Evolutionary conservation across 2,329 filamentous ascomycete genomes (phyloP), one percentile per base, ranked within the genome.

Genomic region (Lachnellula cervina): DNA sequence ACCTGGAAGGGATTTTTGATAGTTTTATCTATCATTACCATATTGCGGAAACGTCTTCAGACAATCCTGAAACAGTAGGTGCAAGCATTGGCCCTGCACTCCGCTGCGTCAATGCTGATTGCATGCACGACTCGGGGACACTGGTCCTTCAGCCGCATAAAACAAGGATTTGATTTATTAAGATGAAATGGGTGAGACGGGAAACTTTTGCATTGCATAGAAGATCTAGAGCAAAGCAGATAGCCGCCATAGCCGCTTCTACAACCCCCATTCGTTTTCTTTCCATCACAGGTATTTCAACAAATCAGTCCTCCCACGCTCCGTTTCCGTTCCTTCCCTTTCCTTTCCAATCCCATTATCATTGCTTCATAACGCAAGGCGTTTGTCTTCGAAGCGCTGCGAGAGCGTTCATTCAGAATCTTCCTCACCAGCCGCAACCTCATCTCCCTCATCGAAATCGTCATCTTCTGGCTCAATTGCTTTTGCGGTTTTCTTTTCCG

Each of bases 341-440:
- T 17, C n/a, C 19, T 44, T 44, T 32, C 28, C 28, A 32, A 32
- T 32, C 28, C 28, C 28, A 32, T 44, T 44, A 13, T 44, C 19
- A 25, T 21, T n/a, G 23, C 16, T 44, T 19, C 19, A 21, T 44
- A 21, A 19, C 42, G 19, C 42, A 44, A 44, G n/a, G 42, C 11
- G 17, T 25, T 5, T 25, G 17, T 25, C 25, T 25, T 25, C 25
- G 25, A 4, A 3, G 40, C 14, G 40, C 17, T 17, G 17, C 17
- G 16, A 17, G 25, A 8, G n/a, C 21, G 11, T 44, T 56, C 54
- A 14, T 32, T 57, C 55, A 6, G 54, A 51, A 1, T 54, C 51
- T 25, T 57, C 55, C 19, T 42, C 55, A 8, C 47, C 51, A 51
- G n/a, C 51, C 44, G 42, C 34, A 34, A 40, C 35, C 25, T 51